These are phyloP conservation scores for Nemania bipapillata DNA, from an alignment of 2,329 filamentous ascomycete genomes.

Conservation along the genomic window DNA sequence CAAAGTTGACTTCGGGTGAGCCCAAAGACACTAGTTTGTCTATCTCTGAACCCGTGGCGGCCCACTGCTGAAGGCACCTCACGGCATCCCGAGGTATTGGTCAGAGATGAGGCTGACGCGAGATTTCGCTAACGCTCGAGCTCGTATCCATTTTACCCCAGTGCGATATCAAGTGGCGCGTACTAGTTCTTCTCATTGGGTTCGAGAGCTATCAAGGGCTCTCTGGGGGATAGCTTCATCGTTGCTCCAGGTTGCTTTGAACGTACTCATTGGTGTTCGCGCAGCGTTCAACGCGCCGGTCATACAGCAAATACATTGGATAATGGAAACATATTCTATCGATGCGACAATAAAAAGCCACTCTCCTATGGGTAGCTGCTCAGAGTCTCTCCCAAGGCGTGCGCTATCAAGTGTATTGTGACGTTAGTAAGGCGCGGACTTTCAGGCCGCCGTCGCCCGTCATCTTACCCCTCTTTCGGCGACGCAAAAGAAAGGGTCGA, in stretches of 20 bases:
- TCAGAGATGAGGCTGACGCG: constrained; percentile 32
- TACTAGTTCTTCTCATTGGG: background rate
- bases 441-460: background rate
- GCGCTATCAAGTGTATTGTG: too few species aligned
- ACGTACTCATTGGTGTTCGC: background rate
- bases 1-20: constrained; percentile 1
- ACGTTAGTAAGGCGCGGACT: background rate
- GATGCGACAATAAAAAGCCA: background rate
- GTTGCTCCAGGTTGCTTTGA: background rate
- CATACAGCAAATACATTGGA: background rate
- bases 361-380: background rate
- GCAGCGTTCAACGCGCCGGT: background rate
- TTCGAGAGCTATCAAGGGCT: background rate
- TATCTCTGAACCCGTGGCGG: constrained; percentile 10
- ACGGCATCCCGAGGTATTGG: constrained; percentile 3
- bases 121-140: constrained; percentile 24
- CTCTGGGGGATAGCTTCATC: background rate
- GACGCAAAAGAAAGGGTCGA: constrained; percentile 3
- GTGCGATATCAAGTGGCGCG: constrained; percentile 12
- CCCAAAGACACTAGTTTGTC: constrained; percentile 1
- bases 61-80: constrained; percentile 8
- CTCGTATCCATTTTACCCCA: constrained; percentile 14
- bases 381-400: background rate
- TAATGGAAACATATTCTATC: background rate
- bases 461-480: constrained; percentile 5